Conservation (phyloP, 2,329 filamentous ascomycete species). For the Emmonsiellopsis sp. region DNA sequence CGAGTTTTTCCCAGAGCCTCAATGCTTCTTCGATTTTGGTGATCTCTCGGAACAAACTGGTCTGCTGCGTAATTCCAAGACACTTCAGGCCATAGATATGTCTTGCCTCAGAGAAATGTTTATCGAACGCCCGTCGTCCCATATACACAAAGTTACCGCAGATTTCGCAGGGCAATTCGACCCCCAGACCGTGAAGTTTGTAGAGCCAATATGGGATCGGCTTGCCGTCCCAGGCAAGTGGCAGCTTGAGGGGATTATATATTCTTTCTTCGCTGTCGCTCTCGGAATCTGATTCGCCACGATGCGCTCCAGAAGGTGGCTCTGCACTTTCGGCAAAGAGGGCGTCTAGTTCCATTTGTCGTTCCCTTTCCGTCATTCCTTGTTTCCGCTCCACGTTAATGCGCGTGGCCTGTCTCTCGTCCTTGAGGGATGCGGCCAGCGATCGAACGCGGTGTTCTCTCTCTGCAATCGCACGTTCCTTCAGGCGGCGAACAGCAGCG, state of each 20-base stretch:
- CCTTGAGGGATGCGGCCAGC: slow-evolving; percentile 71
- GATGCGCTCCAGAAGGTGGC: slow-evolving; percentile 22
- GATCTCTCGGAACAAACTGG: slow-evolving; percentile 86
- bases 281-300: slow-evolving; percentile 47
- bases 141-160: slow-evolving; percentile 99
- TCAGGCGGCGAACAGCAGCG: slow-evolving; percentile 46
- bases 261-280: slow-evolving; percentile 76
- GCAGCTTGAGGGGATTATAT: slow-evolving; percentile 94
- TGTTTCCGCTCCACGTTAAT: slow-evolving; percentile 94
- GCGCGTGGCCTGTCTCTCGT: slow-evolving; percentile 77
- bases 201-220: slow-evolving; percentile 99
- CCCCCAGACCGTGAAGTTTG: slow-evolving; percentile 87
- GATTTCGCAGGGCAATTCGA: slow-evolving; percentile 91
- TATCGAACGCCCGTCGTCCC: slow-evolving; percentile 90
- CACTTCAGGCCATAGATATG: slow-evolving; percentile 93
- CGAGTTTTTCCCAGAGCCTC: slow-evolving; percentile 86
- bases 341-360: slow-evolving; percentile 86
- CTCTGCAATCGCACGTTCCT: slow-evolving; percentile 83
- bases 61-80: slow-evolving; percentile 77
- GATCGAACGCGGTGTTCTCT: slow-evolving; percentile 76
- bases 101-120: slow-evolving; percentile 91
- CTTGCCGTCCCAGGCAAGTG: slow-evolving; percentile 95
- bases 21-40: slow-evolving; percentile 83
- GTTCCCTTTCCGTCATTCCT: slow-evolving; percentile 94
- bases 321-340: slow-evolving; percentile 57